These are phyloP conservation scores for Boletus tomentosulus DNA, from an alignment of 768 basidiomycete genomes.

Conservation along the genomic window DNA sequence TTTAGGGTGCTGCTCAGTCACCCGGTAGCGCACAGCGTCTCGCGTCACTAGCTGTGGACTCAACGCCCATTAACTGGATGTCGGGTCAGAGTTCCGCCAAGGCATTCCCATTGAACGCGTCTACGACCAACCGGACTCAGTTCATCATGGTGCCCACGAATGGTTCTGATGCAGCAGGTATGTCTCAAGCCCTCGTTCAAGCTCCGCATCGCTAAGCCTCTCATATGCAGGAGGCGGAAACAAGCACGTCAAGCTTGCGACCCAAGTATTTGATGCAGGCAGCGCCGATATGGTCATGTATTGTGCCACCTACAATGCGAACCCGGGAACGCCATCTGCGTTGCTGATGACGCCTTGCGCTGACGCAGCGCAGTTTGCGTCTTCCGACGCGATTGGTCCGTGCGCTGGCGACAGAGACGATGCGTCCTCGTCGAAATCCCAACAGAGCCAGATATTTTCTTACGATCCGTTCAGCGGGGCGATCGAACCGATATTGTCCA, in stretches of 20 bases:
- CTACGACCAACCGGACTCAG: constrained; percentile 42
- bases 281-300: constrained; percentile 36
- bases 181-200: background rate
- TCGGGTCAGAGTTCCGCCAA: constrained; percentile 25
- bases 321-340: constrained; percentile 44
- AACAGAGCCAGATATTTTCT: constrained; percentile 56
- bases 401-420: constrained; percentile 6
- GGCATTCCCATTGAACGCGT: constrained; percentile 45
- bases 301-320: constrained; percentile 62
- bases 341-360: constrained; percentile 48
- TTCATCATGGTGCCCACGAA: constrained; percentile 36
- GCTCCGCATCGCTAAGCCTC: background rate
- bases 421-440: constrained; percentile 10
- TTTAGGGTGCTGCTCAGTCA: constrained; percentile 7
- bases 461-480: constrained; percentile 46
- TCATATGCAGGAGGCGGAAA: constrained; percentile 7
- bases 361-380: constrained; percentile 27
- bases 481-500: constrained; percentile 51
- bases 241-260: constrained; percentile 40
- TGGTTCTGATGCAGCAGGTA: constrained; percentile 10
- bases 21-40: constrained; percentile 10
- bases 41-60: constrained; percentile 21
- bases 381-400: constrained; percentile 2
- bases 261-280: constrained; percentile 39
- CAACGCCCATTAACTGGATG: constrained; percentile 25